Conservation (phyloP, 345 rosid species). For the Rhodamnia argentea region DNA sequence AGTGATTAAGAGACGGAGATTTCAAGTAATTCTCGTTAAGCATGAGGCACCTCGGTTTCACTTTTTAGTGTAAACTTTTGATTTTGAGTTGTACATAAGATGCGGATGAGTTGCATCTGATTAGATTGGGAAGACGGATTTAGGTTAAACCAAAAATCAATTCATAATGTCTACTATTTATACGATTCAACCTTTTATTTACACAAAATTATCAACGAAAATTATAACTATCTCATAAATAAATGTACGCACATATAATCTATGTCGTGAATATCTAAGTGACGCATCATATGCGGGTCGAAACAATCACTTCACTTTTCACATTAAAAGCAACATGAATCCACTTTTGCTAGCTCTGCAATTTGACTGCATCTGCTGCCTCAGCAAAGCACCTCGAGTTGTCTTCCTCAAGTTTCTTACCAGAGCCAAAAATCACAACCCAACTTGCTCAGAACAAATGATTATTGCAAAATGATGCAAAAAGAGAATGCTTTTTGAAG, state of each 20-base stretch:
- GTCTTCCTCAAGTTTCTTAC: background rate
- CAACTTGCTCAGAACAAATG: background rate
- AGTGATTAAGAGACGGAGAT: background rate
- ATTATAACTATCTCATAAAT: background rate
- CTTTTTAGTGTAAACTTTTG: background rate
- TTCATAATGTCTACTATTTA: background rate
- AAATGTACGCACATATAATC: no score
- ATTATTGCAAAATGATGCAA: background rate
- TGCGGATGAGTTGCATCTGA: background rate
- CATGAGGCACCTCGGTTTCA: background rate
- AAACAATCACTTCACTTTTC: background rate
- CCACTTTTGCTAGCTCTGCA: background rate
- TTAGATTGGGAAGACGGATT: background rate
- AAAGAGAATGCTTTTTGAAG: background rate
- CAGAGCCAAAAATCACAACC: background rate
- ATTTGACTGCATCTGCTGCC: background rate
- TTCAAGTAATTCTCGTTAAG: background rate
- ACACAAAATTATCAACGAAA: background rate
- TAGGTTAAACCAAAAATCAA: background rate
- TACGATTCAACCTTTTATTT: background rate
- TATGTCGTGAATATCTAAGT: background rate
- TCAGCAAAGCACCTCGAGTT: background rate
- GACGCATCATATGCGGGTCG: background rate
- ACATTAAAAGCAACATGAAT: background rate
- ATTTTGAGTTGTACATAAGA: background rate